These are phyloP conservation scores for Prorocentrum cordatum DNA, from an alignment of 169 alveolate genomes.

Conservation along the genomic window DNA sequence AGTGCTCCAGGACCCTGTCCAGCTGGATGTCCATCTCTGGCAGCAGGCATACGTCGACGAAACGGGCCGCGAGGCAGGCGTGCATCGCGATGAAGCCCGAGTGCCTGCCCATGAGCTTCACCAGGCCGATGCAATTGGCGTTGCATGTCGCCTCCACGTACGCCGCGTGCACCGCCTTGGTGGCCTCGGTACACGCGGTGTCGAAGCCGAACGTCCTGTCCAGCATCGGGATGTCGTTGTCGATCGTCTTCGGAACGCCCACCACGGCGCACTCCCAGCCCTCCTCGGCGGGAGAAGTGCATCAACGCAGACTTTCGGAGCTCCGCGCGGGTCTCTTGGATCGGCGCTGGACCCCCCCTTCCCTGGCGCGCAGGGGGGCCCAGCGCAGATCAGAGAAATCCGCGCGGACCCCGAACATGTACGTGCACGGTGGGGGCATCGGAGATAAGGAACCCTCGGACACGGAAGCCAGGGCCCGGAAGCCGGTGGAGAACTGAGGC, in stretches of 20 bases:
- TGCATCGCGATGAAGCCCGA: slow-evolving; percentile 64
- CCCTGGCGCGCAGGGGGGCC: too few species aligned
- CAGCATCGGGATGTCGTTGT: slow-evolving; percentile 86
- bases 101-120: slow-evolving; percentile 75
- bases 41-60: slow-evolving; percentile 47
- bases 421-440: too few species aligned
- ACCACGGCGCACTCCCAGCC: slow-evolving; percentile 74
- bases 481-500: too few species aligned
- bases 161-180: too few species aligned
- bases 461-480: too few species aligned
- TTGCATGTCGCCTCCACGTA: slow-evolving; percentile 51
- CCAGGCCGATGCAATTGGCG: slow-evolving; percentile 68
- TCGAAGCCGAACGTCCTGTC: slow-evolving; percentile 73
- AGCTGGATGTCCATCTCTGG: slow-evolving; percentile 49
- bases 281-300: slow-evolving; percentile 73
- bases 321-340: too few species aligned
- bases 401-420: too few species aligned
- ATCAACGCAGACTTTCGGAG: too few species aligned
- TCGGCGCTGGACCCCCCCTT: too few species aligned
- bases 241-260: slow-evolving; percentile 89
- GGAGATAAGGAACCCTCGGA: too few species aligned
- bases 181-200: not conserved
- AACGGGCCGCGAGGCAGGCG: slow-evolving; percentile 45
- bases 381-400: too few species aligned
- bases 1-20: not conserved